A percentile compares a stretch with the other conserved stretches of the same genome.
Conservation (phyloP, 2,329 filamentous ascomycete species). For the Aspergillus jensenii region DNA sequence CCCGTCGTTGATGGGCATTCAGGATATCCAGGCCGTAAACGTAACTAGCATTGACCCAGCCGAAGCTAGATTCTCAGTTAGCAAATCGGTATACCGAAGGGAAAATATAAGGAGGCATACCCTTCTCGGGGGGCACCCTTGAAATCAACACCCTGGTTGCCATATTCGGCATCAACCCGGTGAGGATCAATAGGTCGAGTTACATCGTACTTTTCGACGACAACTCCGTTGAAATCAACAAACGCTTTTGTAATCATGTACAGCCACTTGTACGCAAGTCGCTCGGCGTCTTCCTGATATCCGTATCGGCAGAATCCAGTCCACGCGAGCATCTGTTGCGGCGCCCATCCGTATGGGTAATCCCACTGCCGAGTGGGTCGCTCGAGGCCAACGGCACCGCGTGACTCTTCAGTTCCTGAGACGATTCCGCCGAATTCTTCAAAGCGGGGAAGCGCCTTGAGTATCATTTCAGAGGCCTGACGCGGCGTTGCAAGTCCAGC, state of each 20-base stretch:
- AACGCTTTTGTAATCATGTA: constrained; percentile 99
- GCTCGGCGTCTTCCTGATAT: constrained; percentile 84
- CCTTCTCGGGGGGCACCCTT: constrained; percentile 95
- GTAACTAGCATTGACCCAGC: constrained; percentile 98
- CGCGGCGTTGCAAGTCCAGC: constrained; percentile 81
- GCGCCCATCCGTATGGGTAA: constrained; percentile 96
- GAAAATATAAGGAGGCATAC: constrained; percentile 57
- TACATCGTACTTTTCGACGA: constrained; percentile 98
- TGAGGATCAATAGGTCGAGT: constrained; percentile 87
- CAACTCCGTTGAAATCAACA: constrained; percentile 96
- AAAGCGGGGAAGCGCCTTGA: constrained; percentile 78
- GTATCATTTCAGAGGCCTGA: constrained; percentile 81
- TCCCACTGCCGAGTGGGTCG: constrained; percentile 98
- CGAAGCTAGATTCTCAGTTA: constrained; percentile 64
- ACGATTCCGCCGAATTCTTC: constrained; percentile 85
- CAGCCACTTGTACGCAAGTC: constrained; percentile 92
- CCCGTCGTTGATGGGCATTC: constrained; percentile 83
- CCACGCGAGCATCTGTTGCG: constrained; percentile 98
- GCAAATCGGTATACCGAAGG: constrained; percentile 6
- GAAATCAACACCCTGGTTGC: constrained; percentile 93
- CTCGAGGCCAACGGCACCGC: constrained; percentile 74
- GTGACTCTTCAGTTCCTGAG: constrained; percentile 85
- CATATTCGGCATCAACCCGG: constrained; percentile 93
- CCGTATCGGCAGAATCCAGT: constrained; percentile 88
- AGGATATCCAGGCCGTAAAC: constrained; percentile 89